These are phyloP conservation scores for Chaetomium tenue DNA, from an alignment of 495 filamentous ascomycete genomes.

Conservation along the genomic window DNA sequence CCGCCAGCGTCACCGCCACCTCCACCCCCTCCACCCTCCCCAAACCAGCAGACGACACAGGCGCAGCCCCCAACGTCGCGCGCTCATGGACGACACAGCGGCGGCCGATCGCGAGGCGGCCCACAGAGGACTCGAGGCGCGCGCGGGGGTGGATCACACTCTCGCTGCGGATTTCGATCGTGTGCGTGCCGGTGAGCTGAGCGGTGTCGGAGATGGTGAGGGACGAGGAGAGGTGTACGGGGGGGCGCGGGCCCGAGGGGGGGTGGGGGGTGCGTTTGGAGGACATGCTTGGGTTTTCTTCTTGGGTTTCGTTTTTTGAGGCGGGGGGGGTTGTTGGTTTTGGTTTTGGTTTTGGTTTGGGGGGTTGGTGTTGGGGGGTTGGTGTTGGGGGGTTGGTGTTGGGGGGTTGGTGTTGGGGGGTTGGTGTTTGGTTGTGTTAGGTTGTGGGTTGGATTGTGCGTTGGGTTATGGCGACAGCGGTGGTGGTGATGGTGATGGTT, in stretches of 20 bases:
- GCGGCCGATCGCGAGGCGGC: slow-evolving; percentile 69
- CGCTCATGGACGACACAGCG: slow-evolving; percentile 77
- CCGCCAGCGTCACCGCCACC: slow-evolving; percentile 51
- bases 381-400: no score
- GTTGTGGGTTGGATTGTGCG: background rate
- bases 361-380: background rate
- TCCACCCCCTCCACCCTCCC: background rate
- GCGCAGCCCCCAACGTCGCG: slow-evolving; percentile 52
- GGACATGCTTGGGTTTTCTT: slow-evolving; percentile 23
- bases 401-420: background rate
- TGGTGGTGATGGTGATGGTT: background rate
- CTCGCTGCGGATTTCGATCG: slow-evolving; percentile 66
- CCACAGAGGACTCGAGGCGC: slow-evolving; percentile 64
- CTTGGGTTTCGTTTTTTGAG: background rate
- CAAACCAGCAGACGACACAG: no score
- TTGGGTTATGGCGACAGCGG: background rate
- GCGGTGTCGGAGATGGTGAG: slow-evolving; percentile 76
- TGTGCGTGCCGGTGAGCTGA: slow-evolving; percentile 65
- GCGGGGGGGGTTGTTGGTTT: background rate
- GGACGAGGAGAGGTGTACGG: slow-evolving; percentile 65
- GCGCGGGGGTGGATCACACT: slow-evolving; percentile 81
- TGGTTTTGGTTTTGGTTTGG: background rate
- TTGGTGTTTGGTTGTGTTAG: background rate
- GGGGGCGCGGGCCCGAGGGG: slow-evolving; percentile 59
- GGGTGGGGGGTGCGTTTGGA: slow-evolving; percentile 52